These are phyloP conservation scores for Diaporthe amygdali DNA, from an alignment of 2,329 filamentous ascomycete genomes.

Conservation along the genomic window DNA sequence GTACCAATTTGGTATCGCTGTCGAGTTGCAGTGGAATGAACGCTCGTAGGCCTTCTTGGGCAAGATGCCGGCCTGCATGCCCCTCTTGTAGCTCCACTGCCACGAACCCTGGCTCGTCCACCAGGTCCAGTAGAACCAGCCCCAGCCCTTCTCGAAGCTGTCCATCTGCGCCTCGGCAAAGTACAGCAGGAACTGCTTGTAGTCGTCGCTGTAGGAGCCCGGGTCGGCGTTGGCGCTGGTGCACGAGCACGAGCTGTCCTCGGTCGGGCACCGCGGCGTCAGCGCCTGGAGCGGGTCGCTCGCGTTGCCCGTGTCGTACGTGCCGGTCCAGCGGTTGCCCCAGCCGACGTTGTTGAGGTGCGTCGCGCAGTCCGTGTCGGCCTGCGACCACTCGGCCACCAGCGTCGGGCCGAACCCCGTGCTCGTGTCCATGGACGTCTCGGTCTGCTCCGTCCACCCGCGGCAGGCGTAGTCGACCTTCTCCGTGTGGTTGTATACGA, in stretches of 20 bases:
- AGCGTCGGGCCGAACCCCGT: constrained; percentile 92
- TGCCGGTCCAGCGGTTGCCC: constrained; percentile 92
- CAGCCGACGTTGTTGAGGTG: constrained; percentile 89
- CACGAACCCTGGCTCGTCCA: constrained; percentile 52
- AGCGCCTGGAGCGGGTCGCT: constrained; percentile 60
- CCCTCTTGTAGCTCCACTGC: constrained; percentile 93
- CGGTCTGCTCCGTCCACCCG: constrained; percentile 83
- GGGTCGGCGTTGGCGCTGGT: constrained; percentile 76
- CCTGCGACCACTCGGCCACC: constrained; percentile 96
- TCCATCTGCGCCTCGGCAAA: constrained; percentile 98
- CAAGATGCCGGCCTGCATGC: constrained; percentile 78
- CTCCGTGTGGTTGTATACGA: constrained; percentile 78
- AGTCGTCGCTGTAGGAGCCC: constrained; percentile 68
- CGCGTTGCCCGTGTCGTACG: constrained; percentile 71
- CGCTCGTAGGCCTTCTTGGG: constrained; percentile 75
- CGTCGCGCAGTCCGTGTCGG: constrained; percentile 90
- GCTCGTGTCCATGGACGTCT: constrained; percentile 71
- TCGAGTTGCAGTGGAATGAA: constrained; percentile 69
- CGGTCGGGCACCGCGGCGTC: constrained; percentile 75
- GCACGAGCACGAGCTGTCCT: constrained; percentile 73
- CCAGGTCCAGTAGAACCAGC: constrained; percentile 99
- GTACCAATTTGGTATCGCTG: constrained; percentile 57
- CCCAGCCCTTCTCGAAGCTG: constrained; percentile 90
- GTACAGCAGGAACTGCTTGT: constrained; percentile 85
- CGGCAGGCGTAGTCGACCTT: constrained; percentile 89